A percentile compares a stretch with the other conserved stretches of the same genome.
These are phyloP conservation scores for Solanum tacnaense DNA, from an alignment of 257 asterid species.

Conservation along the genomic window DNA sequence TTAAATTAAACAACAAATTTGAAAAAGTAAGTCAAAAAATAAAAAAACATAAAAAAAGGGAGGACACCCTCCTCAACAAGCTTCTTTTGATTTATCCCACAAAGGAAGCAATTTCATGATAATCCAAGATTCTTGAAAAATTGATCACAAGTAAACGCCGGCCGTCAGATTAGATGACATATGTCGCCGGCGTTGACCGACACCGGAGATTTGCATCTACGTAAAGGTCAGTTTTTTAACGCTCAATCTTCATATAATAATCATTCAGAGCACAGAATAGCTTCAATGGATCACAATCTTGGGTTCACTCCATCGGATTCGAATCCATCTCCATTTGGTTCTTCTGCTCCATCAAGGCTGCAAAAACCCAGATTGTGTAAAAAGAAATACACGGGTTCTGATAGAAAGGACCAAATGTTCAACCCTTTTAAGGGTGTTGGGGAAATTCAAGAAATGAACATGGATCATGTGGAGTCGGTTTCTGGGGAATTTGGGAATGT, in stretches of 20 bases:
- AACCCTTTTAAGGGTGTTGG: constrained; percentile 30
- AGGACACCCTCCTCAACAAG: neutral
- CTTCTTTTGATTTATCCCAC: neutral
- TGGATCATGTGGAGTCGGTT: constrained; percentile 19
- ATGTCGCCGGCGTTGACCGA: constrained; percentile 49
- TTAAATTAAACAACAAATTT: neutral
- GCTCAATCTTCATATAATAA: neutral
- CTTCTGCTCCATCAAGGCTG: constrained; percentile 32
- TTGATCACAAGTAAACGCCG: constrained; percentile 1
- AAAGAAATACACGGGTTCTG: constrained; percentile 39
- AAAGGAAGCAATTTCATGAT: neutral
- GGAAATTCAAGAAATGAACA: constrained; percentile 4
- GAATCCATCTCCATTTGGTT: constrained; percentile 20
- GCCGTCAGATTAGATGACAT: constrained; percentile 48
- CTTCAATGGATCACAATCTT: constrained; percentile 54
- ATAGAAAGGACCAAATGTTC: constrained; percentile 1
- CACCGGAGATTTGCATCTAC: constrained; percentile 13
- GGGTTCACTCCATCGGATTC: constrained; percentile 36
- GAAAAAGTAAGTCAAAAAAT: neutral
- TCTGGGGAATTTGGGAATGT: neutral
- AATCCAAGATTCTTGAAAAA: neutral
- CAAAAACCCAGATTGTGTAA: constrained; percentile 41
- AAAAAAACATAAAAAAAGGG: neutral
- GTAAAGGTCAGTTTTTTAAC: constrained; percentile 32
- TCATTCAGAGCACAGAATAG: neutral